Conservation (phyloP, 208 protist genomes). For the Tritrichomonas musculus region DNA sequence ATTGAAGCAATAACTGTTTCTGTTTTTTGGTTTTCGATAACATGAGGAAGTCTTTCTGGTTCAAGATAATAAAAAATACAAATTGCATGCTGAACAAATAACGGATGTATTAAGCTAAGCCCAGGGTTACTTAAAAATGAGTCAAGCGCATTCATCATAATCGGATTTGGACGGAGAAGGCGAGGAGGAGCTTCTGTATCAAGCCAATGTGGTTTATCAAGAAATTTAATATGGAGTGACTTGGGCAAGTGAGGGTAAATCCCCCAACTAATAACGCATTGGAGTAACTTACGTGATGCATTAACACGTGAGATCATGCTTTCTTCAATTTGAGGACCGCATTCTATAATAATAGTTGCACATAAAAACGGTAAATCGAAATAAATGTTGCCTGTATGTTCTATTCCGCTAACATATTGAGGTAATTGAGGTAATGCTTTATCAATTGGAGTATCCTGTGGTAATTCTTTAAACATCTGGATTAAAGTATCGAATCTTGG, state of each 20-base stretch:
- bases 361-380: neutral
- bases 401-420: neutral
- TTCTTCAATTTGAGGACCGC: neutral
- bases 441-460: no score
- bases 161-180: neutral
- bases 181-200: neutral
- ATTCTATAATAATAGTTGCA: neutral
- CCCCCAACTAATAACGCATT: neutral
- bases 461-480: no score
- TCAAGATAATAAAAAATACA: neutral
- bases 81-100: neutral
- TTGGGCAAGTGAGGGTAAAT: constrained; percentile 11
- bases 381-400: neutral
- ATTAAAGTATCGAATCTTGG: no score
- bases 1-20: neutral
- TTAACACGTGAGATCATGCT: neutral
- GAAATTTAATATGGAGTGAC: neutral
- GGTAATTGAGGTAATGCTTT: no score
- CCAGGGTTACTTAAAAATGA: neutral
- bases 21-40: neutral
- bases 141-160: neutral
- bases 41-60: neutral
- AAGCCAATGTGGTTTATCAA: neutral
- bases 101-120: neutral
- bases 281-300: neutral